Percentiles rank a stretch among this genome's conserved stretches.
Conservation (phyloP, 208 protist species). For the Herpetomonas tarakana region DNA sequence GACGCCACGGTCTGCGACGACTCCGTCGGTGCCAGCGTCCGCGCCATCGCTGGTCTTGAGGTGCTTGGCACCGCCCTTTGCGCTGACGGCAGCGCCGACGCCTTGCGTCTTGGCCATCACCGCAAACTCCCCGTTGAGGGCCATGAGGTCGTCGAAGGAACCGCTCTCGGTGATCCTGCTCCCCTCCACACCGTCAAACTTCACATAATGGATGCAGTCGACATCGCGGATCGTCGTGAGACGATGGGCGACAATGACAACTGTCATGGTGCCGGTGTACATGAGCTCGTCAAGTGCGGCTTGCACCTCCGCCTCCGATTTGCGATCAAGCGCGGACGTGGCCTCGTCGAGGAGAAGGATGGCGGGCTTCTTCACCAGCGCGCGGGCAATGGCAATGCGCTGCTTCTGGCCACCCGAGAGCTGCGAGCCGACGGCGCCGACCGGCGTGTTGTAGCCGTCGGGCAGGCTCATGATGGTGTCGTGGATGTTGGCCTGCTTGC, state of each 20-base stretch:
- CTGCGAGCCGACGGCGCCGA: conserved; percentile 80
- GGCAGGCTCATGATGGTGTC: conserved; percentile 85
- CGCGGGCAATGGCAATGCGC: conserved; percentile 86
- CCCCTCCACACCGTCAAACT: conserved; percentile 52
- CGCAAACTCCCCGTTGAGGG: conserved; percentile 46
- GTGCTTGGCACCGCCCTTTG: background rate
- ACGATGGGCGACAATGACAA: conserved; percentile 89
- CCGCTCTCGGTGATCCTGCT: conserved; percentile 55
- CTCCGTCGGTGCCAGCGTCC: conserved; percentile 1
- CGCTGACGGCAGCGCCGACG: conserved; percentile 3
- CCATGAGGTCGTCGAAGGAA: conserved; percentile 60
- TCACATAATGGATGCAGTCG: conserved; percentile 84
- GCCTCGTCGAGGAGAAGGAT: conserved; percentile 91
- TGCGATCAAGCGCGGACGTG: conserved; percentile 86
- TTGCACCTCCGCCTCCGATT: conserved; percentile 89
- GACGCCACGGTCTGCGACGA: conserved; percentile 8
- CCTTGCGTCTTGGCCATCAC: conserved; percentile 69
- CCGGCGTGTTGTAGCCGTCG: conserved; percentile 77
- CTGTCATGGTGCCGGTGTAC: conserved; percentile 45
- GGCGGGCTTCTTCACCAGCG: conserved; percentile 64
- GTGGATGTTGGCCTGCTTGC: conserved; percentile 72
- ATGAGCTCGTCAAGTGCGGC: conserved; percentile 69
- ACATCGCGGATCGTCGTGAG: conserved; percentile 84
- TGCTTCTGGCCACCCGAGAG: conserved; percentile 91
- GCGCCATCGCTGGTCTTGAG: conserved; percentile 4